Evolutionary conservation across 1,284 basidiomycete genomes (phyloP).

Genomic region (Irpex lacteus): DNA sequence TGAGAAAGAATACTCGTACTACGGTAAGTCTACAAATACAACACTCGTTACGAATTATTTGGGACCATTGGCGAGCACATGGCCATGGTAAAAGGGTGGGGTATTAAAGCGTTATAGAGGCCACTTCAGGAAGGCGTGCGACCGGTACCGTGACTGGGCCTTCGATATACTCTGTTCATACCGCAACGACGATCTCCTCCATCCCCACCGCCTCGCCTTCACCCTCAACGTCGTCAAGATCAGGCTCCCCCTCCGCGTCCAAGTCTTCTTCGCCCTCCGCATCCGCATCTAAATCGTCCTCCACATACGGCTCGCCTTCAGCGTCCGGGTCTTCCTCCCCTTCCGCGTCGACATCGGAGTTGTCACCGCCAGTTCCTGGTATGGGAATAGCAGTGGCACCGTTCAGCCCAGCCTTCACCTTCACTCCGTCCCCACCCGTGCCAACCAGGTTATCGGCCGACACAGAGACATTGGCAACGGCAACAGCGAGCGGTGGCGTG

Average conservation of each 20-base stretch:
- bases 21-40: constrained; percentile 11
- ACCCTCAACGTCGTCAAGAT: constrained; percentile 23
- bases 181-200: not conserved
- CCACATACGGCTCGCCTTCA: constrained; percentile 30
- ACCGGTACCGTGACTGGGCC: not conserved
- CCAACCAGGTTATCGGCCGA: constrained; percentile 10
- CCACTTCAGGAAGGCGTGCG: not conserved
- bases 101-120: not conserved
- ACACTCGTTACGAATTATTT: not conserved
- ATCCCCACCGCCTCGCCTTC: constrained; percentile 21
- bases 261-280: constrained; percentile 39
- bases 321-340: constrained; percentile 30
- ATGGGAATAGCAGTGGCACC: not conserved
- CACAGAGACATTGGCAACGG: constrained; percentile 5
- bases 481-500: constrained; percentile 13
- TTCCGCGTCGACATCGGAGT: constrained; percentile 26
- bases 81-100: not conserved
- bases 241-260: constrained; percentile 32
- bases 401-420: not conserved
- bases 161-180: not conserved
- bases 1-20: not conserved
- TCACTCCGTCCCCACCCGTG: not conserved
- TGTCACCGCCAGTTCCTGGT: constrained; percentile 9
- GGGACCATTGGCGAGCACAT: not conserved
- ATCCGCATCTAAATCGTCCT: constrained; percentile 27